A percentile compares a stretch with the other conserved stretches of the same genome.
Conservation (phyloP, 2,329 filamentous ascomycete genomes). For the Alternaria rosae region DNA sequence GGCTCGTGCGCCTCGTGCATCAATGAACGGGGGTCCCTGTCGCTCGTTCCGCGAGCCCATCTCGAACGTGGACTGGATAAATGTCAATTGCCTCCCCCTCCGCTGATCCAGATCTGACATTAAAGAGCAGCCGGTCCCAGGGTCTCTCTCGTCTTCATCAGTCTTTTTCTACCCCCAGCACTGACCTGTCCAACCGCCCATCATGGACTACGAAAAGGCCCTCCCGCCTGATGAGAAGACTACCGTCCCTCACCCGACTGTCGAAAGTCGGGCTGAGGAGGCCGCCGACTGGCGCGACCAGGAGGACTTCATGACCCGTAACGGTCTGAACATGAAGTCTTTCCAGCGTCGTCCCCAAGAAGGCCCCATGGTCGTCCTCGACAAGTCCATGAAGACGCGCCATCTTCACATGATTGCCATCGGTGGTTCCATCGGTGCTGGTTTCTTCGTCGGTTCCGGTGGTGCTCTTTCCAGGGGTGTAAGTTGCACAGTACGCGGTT, state of each 20-base stretch:
- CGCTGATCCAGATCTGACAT: conserved; percentile 35
- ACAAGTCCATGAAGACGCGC: conserved; percentile 61
- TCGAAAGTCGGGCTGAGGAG: conserved; percentile 20
- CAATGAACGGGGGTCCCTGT: conserved; percentile 29
- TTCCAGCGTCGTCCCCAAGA: conserved; percentile 44
- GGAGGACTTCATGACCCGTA: conserved; percentile 47
- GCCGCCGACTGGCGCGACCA: conserved; percentile 37
- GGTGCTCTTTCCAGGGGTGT: conserved; percentile 62
- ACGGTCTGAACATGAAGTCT: conserved; percentile 46
- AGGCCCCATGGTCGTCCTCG: conserved; percentile 35
- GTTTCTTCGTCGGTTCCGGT: conserved; percentile 69
- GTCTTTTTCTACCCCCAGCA: conserved; percentile 8
- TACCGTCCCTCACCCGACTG: conserved; percentile 19
- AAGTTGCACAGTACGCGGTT: conserved; percentile 28
- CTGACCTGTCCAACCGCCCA: conserved; percentile 24
- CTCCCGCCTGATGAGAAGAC: conserved; percentile 40
- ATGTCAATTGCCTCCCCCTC: conserved; percentile 29
- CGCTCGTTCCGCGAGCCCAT: conserved; percentile 32
- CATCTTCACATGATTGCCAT: conserved; percentile 71
- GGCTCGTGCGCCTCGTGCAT: conserved; percentile 27
- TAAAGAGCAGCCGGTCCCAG: conserved; percentile 30
- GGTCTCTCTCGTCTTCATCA: conserved; percentile 10
- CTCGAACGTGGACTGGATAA: conserved; percentile 26
- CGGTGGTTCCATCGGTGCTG: conserved; percentile 67
- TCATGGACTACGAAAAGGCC: conserved; percentile 39